Evolutionary conservation across 2,329 filamentous ascomycete genomes (phyloP), one percentile per base, ranked within the genome.

Genomic region (Colletotrichum musae): DNA sequence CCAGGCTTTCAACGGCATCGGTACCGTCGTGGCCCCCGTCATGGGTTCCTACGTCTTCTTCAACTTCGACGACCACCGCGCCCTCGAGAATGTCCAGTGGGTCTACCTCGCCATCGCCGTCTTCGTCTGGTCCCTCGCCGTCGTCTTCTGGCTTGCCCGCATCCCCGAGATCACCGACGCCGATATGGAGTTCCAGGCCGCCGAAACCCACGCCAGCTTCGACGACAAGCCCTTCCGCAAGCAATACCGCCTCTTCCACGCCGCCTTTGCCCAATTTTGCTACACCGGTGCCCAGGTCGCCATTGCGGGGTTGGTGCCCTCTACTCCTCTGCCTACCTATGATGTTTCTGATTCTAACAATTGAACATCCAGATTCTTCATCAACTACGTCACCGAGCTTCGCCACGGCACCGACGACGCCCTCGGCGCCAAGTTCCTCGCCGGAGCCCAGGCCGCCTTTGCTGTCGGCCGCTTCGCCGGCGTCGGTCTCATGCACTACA

Each of bases 241-340:
- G 79, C 91, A 94, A 74, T 94, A 92, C 78, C 89, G 90, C 32
- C 85, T 95, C 3, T 94, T 95, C 84, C 92, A 94, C 74, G 93
- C 92, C 13, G 88, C 92, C 0, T 88, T 91, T 73, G 91, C 92
- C 0, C 93, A 95, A 73, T 95, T 95, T 80, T 93, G 90, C 77
- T 96, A 95, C 77, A 92, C 84, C 0, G 93, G 93, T 56, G 89
- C 92, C 0, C 93, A 95, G 76, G 84, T 91, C 41, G 88, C 87
- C 64, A 88, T 91, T 64, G 89, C 89, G 1, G 90, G 92, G 0
- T 87, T 94, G 72, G 81, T n/a, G 4, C 13, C 2, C 0, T 6
- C 10, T 24, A 18, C 12, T 26, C 7, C 26, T 43, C 88, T 89
- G 26, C 18, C 18, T 18, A 18, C 18, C 18, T 18, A 18, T 84